These are phyloP conservation scores for Acorus calamus DNA, from an alignment of 106 monocot genomes.

Conservation along the genomic window DNA sequence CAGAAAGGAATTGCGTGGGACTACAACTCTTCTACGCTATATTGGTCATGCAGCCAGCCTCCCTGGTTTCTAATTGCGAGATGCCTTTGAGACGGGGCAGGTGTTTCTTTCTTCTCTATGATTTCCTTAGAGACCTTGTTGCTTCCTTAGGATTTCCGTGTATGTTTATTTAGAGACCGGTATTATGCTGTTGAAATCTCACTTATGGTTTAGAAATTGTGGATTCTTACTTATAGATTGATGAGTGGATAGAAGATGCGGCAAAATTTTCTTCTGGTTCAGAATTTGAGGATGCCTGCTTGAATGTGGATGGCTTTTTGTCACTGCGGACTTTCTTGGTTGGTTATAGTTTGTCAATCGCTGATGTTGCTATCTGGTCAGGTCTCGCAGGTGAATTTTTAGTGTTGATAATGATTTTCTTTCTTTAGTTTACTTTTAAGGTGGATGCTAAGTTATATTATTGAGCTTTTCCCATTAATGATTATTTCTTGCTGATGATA, in stretches of 20 bases:
- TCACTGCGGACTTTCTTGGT: constrained; percentile 61
- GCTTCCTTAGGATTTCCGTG: no score
- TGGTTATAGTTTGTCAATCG: constrained; percentile 66
- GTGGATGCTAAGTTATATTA: no score
- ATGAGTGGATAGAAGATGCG: constrained; percentile 72
- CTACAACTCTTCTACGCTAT: constrained; percentile 53
- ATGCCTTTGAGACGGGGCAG: constrained; percentile 51
- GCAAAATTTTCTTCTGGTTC: constrained; percentile 36
- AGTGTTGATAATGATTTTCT: neutral
- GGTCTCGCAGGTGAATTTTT: constrained; percentile 67
- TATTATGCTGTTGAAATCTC: neutral
- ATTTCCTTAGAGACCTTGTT: no score
- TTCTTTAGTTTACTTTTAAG: neutral
- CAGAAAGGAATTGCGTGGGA: constrained; percentile 47
- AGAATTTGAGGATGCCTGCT: constrained; percentile 72
- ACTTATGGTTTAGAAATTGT: neutral
- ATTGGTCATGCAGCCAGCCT: constrained; percentile 33
- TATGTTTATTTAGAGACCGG: no score
- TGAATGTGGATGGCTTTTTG: constrained; percentile 54
- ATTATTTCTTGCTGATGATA: no score
- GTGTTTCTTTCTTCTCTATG: constrained; percentile 11
- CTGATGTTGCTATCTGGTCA: constrained; percentile 79
- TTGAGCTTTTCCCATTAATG: no score
- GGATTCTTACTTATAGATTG: constrained; percentile 41
- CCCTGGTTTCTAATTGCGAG: constrained; percentile 44